Conservation (phyloP, 495 filamentous ascomycete species). For the Lepidopterella palustris region DNA sequence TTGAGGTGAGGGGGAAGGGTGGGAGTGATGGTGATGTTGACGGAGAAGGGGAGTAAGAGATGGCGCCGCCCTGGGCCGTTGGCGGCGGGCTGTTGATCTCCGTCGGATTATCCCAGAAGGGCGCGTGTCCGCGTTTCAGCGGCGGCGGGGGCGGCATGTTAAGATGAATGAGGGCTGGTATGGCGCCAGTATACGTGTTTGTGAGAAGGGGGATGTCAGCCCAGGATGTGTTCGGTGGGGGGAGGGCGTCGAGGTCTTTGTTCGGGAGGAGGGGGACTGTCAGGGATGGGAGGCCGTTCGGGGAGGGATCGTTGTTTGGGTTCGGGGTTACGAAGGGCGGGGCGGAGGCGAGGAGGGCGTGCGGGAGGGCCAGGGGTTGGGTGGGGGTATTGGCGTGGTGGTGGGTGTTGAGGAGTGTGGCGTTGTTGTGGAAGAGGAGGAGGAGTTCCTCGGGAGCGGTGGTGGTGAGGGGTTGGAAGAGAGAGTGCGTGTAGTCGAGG, state of each 20-base stretch:
- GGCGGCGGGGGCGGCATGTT: background rate
- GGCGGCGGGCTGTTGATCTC: background rate
- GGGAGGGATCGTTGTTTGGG: constrained; percentile 5
- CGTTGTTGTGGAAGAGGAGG: constrained; percentile 16
- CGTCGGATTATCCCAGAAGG: background rate
- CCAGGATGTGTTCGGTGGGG: constrained; percentile 19
- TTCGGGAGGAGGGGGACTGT: constrained; percentile 11
- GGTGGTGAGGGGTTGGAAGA: constrained; percentile 35
- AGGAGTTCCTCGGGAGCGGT: constrained; percentile 19
- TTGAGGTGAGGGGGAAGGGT: background rate
- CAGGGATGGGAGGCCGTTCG: constrained; percentile 14
- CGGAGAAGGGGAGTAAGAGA: background rate
- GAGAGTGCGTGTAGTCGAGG: constrained; percentile 27
- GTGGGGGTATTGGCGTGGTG: constrained; percentile 16
- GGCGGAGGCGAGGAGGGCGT: constrained; percentile 8
- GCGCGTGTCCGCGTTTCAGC: background rate
- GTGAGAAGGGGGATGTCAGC: constrained; percentile 10
- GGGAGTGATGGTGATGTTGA: background rate
- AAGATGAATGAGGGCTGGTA: constrained; percentile 19
- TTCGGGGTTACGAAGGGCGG: constrained; percentile 23
- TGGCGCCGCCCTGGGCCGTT: background rate
- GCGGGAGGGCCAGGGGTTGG: constrained; percentile 13
- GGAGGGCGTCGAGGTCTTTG: constrained; percentile 19
- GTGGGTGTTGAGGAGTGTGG: constrained; percentile 9
- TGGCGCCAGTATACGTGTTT: constrained; percentile 24